These are phyloP conservation scores for Plantago elongata DNA, from an alignment of 257 asterid species.

Conservation along the genomic window DNA sequence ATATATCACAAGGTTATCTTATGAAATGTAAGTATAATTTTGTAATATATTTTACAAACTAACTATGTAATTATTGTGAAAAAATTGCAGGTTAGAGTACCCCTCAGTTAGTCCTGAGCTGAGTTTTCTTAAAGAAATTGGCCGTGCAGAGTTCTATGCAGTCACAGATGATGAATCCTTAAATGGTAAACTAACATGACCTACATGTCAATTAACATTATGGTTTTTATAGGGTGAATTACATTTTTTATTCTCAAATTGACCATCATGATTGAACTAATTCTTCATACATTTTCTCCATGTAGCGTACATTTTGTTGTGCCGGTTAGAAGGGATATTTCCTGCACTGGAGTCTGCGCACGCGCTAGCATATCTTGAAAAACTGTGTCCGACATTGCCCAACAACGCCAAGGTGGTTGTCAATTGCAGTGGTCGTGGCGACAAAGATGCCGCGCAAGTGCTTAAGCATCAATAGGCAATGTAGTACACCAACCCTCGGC, in stretches of 20 bases:
- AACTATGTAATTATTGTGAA: neutral
- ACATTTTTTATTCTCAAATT: too few relatives aligned
- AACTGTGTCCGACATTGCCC: constrained; percentile 47
- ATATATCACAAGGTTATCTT: too few relatives aligned
- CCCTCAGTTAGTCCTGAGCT: constrained; percentile 79
- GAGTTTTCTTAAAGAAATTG: constrained; percentile 65
- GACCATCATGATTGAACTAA: too few relatives aligned
- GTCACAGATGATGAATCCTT: constrained; percentile 68
- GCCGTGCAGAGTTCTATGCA: constrained; percentile 52
- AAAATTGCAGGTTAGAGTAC: constrained; percentile 52
- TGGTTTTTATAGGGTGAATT: neutral
- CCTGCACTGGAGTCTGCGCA: constrained; percentile 78
- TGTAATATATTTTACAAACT: neutral
- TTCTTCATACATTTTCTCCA: neutral
- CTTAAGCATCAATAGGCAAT: constrained; percentile 24
- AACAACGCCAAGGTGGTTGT: constrained; percentile 63
- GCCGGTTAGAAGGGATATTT: constrained; percentile 60
- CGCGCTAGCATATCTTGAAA: constrained; percentile 61
- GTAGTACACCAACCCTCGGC: neutral
- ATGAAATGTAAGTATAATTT: too few relatives aligned
- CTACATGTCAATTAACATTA: too few relatives aligned
- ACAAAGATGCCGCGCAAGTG: constrained; percentile 54
- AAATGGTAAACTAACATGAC: constrained; percentile 32
- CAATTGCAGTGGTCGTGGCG: constrained; percentile 73
- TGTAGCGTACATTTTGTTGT: constrained; percentile 52